Percentiles rank a stretch among this genome's conserved stretches.
Evolutionary conservation across 768 basidiomycete species (phyloP).

Genomic region (Serendipita sp.): DNA sequence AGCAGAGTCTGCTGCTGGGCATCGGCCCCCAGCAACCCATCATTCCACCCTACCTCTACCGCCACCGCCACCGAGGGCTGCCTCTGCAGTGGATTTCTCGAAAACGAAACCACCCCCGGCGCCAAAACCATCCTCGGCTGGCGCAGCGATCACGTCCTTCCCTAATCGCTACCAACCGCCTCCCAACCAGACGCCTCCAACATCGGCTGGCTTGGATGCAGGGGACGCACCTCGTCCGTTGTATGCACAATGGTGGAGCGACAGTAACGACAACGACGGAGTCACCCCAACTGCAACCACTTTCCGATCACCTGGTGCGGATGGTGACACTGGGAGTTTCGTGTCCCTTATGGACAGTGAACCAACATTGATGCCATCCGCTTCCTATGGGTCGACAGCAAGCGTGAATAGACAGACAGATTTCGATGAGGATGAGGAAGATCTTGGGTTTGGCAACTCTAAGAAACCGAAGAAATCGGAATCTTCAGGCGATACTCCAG

Average conservation of each 20-base stretch:
- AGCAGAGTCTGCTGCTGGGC: background rate
- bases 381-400: conserved; percentile 25
- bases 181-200: background rate
- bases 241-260: conserved; percentile 49
- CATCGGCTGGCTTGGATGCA: conserved; percentile 7
- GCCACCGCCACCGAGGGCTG: conserved; percentile 39
- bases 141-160: conserved; percentile 35
- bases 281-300: conserved; percentile 53
- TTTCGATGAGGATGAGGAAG: conserved; percentile 59
- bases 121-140: conserved; percentile 32
- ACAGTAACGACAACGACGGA: conserved; percentile 21
- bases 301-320: conserved; percentile 34
- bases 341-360: conserved; percentile 67
- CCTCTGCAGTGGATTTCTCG: conserved; percentile 62
- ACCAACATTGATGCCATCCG: background rate
- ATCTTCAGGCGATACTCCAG: conserved; percentile 17
- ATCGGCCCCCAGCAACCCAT: background rate
- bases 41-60: conserved; percentile 15
- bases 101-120: conserved; percentile 39
- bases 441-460: conserved; percentile 81
- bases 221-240: conserved; percentile 23
- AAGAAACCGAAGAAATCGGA: conserved; percentile 21
- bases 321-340: conserved; percentile 44
- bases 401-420: conserved; percentile 12
- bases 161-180: conserved; percentile 5